Evolutionary conservation across 768 basidiomycete genomes (phyloP), one percentile per base, ranked within the genome.

Genomic region (Russula dissimulans): DNA sequence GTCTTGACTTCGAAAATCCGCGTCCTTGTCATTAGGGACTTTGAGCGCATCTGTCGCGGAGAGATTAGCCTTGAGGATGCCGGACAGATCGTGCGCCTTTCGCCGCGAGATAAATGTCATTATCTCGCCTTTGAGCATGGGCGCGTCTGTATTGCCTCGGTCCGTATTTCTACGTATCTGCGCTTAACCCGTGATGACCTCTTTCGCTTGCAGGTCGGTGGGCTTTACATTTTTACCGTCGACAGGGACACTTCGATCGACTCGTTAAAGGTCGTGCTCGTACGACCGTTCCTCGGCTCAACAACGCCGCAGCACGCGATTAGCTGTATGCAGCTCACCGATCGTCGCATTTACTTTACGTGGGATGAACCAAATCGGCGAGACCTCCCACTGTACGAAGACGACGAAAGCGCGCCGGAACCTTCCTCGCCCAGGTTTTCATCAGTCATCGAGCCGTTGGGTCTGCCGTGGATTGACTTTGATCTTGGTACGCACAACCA

Each of bases 11-110:
- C 60, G 38, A 46, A 58, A 64, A 57, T 62, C 31, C 59, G 69
- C 9, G 17, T 76, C 17, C 34, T 73, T 36, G 57, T 76, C 47
- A 61, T 76, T 29, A 67, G 67, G n/a, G 70, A 76, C 63, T 75
- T 76, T 59, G 63, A 67, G 48, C 68, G 70, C n/a, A 54, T 72
- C 29, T 60, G 68, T 51, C 43, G 51, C 10, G 56, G 48, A 36
- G 63, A 64, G 14, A 44, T 29, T 14, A 54, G n/a, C 12, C 45
- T 64, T 31, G 26, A 47, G 36, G 12, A 14, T 3, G 26, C 34
- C 1, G 56, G 47, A 8, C 10, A 47, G 8, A 48, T 4, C n/a
- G 43, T 66, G 6, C 38, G 17, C 44, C 29, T 66, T 12, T 36
- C 6, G 18, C 41, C 18, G 11, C 10, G 44, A 3, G 38, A 46